Evolutionary conservation across 805 yeast species (phyloP), one percentile per base, ranked within the genome.

Genomic region (Candida vaughaniae): DNA sequence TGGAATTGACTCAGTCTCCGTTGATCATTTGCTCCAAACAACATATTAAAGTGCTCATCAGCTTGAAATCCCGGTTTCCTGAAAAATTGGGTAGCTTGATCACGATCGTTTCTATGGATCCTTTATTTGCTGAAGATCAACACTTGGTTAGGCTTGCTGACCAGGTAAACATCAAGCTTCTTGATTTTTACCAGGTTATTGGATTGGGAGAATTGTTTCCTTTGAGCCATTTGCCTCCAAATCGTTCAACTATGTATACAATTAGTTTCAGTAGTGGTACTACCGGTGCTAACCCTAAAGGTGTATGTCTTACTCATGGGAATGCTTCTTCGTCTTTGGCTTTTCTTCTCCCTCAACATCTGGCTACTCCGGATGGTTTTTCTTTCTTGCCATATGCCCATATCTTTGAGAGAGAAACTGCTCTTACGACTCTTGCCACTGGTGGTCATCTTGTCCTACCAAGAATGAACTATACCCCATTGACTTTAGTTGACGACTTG

Each of bases 201-300:
- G 42, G 50, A 16, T 51, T 62, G 29, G 71, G 83, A 25, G 39
- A 78, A 75, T 34, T 51, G 46, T 43, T 55, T 35, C 60, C 60
- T 5, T 29, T 49, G 15, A 38, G 39, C 1, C 51, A 48, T 33
- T 47, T 58, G 12, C 53, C 57, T 16, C 70, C 71, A 7, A 47
- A 47, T 31, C 52, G 60, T 15, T 63, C 65, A 9, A 46, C 69
- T 9, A 43, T 59, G 16, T 66, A 58, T 46, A 67, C 74, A 16
- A 65, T 69, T 20, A 64, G 69, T 15, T 69, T 71, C 40, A 64
- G 74, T 31, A 82, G 85, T 5, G 72, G 77, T 28, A 80, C 87
- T 16, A 79, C 85, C n/a, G 90, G 93, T 38, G 75, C 80, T 29
- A 49, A 59, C 37, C 87, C 91, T 43, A 85, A 85, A 64, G 91